phyloP scores from a whole-genome alignment of 139 green algal genomes.

The Chlamydomonas eustigma region DNA sequence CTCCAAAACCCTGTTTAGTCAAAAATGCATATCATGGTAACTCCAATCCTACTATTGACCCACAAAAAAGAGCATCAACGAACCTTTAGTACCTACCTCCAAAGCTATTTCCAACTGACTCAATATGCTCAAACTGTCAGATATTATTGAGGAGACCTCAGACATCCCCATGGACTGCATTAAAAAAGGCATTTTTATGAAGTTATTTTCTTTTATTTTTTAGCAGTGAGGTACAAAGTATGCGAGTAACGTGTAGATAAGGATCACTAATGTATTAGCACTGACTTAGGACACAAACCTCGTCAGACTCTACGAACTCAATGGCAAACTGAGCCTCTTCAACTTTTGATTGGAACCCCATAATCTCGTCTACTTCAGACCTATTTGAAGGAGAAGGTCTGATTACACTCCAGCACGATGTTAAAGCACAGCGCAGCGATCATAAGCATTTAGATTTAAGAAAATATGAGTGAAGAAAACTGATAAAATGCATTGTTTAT shows the following conservation, averaged over 20 bases:
- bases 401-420: not conserved
- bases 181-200: not conserved
- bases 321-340: conserved; percentile 7
- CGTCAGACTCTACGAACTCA: conserved; percentile 8
- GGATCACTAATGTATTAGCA: not conserved
- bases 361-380: not conserved
- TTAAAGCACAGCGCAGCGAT: too few relatives aligned
- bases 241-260: not conserved
- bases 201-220: not conserved
- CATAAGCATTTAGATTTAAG: too few relatives aligned
- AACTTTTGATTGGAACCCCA: not conserved
- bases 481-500: not conserved
- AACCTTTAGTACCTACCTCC: too few relatives aligned
- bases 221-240: not conserved
- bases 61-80: too few relatives aligned
- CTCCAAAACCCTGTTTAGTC: too few relatives aligned
- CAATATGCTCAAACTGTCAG: not conserved
- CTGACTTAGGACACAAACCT: not conserved
- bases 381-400: not conserved
- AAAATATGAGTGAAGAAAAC: not conserved
- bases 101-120: too few relatives aligned
- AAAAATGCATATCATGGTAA: too few relatives aligned
- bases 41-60: too few relatives aligned
- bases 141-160: not conserved
- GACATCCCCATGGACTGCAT: not conserved